Percentiles rank a stretch among this genome's conserved stretches.
Evolutionary conservation across 768 basidiomycete genomes (phyloP).

Genomic region (Mrakia frigida): DNA sequence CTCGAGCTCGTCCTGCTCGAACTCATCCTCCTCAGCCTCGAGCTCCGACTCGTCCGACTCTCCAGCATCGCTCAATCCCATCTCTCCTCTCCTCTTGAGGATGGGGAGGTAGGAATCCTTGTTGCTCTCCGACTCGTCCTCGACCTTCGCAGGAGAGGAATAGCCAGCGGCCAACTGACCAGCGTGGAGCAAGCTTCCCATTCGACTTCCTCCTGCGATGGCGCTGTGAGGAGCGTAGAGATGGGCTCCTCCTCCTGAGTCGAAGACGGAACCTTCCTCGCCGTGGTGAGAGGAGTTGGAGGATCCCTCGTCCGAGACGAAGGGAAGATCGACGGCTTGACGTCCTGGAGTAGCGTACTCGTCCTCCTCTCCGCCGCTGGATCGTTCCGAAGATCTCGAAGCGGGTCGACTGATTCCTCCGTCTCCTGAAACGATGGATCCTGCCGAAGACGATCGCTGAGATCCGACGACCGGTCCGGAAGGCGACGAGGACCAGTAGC

Average conservation of each 20-base stretch:
- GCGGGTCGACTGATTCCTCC: background rate
- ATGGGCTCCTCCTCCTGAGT: background rate
- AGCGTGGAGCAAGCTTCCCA: slow-evolving; percentile 20
- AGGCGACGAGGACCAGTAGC: slow-evolving; percentile 24
- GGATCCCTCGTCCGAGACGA: slow-evolving; percentile 2
- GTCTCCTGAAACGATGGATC: background rate
- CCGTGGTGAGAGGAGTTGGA: slow-evolving; percentile 15
- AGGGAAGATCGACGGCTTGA: background rate
- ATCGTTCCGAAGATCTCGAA: background rate
- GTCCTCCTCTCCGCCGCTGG: background rate
- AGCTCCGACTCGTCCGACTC: background rate
- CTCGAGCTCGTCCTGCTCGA: background rate
- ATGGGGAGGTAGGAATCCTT: background rate
- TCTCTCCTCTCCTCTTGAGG: background rate
- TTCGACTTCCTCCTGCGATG: slow-evolving; percentile 1
- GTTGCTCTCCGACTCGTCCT: background rate
- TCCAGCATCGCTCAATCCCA: background rate
- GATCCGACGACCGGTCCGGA: background rate
- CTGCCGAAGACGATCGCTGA: background rate
- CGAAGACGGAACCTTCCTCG: slow-evolving; percentile 3
- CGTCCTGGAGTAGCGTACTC: slow-evolving; percentile 15
- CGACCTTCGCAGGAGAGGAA: background rate
- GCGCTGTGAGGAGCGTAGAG: slow-evolving; percentile 14
- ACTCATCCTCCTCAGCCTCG: slow-evolving; percentile 13
- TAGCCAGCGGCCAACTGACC: slow-evolving; percentile 11